Evolutionary conservation across 1,139 yeast species (phyloP).

Genomic region (Diutina siamensis): DNA sequence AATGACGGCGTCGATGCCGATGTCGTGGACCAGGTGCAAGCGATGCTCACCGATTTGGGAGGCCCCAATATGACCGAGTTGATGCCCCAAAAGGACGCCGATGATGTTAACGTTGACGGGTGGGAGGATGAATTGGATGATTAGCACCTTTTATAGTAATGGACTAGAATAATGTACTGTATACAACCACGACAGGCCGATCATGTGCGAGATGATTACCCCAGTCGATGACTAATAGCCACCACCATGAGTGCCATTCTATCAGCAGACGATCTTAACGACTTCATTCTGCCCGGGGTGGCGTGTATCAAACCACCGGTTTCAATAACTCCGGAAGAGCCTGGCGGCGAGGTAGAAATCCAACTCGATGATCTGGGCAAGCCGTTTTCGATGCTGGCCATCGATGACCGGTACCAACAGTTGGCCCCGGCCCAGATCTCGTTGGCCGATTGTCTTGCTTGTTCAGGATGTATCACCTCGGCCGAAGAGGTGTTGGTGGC

Average conservation of each 20-base stretch:
- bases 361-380: constrained; percentile 56
- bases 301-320: constrained; percentile 84
- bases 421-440: constrained; percentile 81
- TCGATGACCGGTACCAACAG: constrained; percentile 39
- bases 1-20: constrained; percentile 36
- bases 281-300: constrained; percentile 86
- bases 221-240: neutral
- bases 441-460: constrained; percentile 86
- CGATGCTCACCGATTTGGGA: constrained; percentile 42
- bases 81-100: constrained; percentile 28
- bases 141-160: too few species aligned
- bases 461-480: constrained; percentile 94
- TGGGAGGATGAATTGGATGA: constrained; percentile 34
- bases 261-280: constrained; percentile 85
- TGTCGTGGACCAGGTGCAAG: constrained; percentile 38
- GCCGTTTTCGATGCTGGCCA: constrained; percentile 54
- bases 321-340: constrained; percentile 9
- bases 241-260: constrained; percentile 67
- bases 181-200: neutral
- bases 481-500: constrained; percentile 91
- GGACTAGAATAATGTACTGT: too few species aligned
- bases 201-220: neutral
- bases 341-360: constrained; percentile 40
- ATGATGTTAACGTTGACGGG: constrained; percentile 29
- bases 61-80: constrained; percentile 43